Evolutionary conservation across 345 rosid genomes (phyloP), one percentile per base, ranked within the genome.

Genomic region (Ailanthus altissimus): DNA sequence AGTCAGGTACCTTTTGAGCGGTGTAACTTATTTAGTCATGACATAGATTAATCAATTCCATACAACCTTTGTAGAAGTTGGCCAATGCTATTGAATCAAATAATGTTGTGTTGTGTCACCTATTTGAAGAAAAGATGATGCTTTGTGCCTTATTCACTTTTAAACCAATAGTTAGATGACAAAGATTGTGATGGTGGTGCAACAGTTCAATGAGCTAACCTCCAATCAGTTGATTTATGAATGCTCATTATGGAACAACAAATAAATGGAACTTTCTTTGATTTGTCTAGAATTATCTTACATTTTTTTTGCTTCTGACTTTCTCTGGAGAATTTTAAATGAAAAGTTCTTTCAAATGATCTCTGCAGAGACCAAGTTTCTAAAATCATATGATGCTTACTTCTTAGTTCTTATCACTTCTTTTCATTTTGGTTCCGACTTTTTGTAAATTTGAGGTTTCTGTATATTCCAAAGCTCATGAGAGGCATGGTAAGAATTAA

Each of bases 71-170:
- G 18, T 18, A 21, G 51, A 70, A 51, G 25, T 51, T 53, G 46
- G 46, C 46, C n/a, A 14, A 15, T 15, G 43, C 60, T n/a, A 54
- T 2, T 59, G 36, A 61, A 20, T 12, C 40, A 28, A 10, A 28
- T 13, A 6, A 28, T 28, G 65, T 5, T 28, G 43, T 28, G 11
- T 61, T 20, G 0, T 61, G 21, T 61, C 14, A 32, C 38, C n/a
- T 9, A 2, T 60, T 32, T 12, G 42, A 65, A n/a, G 49, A 8
- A 20, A 21, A 65, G 23, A 65, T 64, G 12, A 6, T 40, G 5
- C 42, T 26, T 42, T 65, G 50, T 66, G 70, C 26, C 9, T 66
- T 66, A 9, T 43, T 66, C 50, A 43, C 36, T 66, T 66, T 51
- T 45, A 66, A 66, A 43, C 51, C 28, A 15, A 16, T 18, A n/a